Conservation (phyloP, 108 stramenopile species). For the Asterionellopsis glacialis region DNA sequence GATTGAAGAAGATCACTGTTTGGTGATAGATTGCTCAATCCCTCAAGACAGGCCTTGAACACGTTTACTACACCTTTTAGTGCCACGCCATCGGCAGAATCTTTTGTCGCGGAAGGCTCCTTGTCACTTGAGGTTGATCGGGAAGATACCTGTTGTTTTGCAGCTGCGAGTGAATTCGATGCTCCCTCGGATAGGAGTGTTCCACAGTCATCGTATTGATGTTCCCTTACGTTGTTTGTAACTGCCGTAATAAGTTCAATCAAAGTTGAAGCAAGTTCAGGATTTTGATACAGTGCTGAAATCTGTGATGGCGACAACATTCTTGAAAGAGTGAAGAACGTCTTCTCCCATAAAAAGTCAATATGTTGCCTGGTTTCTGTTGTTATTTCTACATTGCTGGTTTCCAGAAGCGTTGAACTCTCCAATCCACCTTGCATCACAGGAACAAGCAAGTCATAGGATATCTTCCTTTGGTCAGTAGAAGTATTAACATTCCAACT, state of each 20-base stretch:
- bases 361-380: constrained; percentile 10
- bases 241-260: constrained; percentile 11
- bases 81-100: too few species aligned
- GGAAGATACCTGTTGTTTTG: constrained; percentile 8
- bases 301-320: constrained; percentile 12
- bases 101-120: too few species aligned
- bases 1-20: constrained; percentile 11
- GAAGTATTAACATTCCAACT: constrained; percentile 2
- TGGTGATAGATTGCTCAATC: too few species aligned
- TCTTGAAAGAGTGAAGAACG: constrained; percentile 8
- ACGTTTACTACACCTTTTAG: too few species aligned
- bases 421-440: constrained; percentile 41
- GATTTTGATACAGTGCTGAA: not conserved
- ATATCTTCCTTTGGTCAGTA: not conserved
- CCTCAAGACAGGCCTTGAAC: too few species aligned
- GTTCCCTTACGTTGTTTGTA: constrained; percentile 5
- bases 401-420: constrained; percentile 36
- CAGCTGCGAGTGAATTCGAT: constrained; percentile 18
- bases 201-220: constrained; percentile 11
- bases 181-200: constrained; percentile 20
- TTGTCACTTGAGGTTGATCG: too few species aligned
- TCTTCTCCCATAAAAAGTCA: constrained; percentile 23
- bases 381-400: constrained; percentile 6
- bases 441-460: constrained; percentile 45
- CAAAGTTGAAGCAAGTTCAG: constrained; percentile 12